Evolutionary conservation across 2,329 filamentous ascomycete genomes (phyloP), one percentile per base, ranked within the genome.

Genomic region (Aspergillus hortae): DNA sequence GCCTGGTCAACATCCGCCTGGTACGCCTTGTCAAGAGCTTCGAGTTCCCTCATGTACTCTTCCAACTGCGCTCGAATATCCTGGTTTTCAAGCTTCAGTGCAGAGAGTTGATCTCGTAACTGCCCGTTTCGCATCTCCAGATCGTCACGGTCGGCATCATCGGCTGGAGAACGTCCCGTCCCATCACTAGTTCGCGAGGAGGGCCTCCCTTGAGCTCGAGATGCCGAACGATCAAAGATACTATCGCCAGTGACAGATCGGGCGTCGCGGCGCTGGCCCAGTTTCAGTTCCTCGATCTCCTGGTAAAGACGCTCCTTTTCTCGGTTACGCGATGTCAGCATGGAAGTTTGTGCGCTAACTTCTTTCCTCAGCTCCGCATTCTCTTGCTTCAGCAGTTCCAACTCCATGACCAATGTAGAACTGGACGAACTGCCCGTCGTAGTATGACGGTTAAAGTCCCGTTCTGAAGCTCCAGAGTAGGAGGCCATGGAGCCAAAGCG

Each of bases 271-370:
- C 91, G 86, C 59, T 91, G 87, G 1, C 88, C 85, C 62, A 97
- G 84, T 73, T 97, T 99, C 56, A 99, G 79, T 56, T 96, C 92
- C 72, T 99, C 94, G 56, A 97, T 97, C 68, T 99, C 92, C 67
- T 96, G 90, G 69, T 97, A 95, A 7, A 99, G 79, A 4, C 91
- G 85, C 67, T 97, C 92, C 67, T 96, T 95, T 67, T 99, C 94
- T 23, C 91, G 88, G 65, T 96, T 96, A 21, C 94, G 83, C 33
- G 94, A 97, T 1, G 92, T 96, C 32, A 99, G 81, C 90, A 99
- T 97, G 0, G 92, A 96, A 1, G 92, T 95, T 69, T 99, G 94
- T 2, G 94, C 94, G 55, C 92, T 90, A 27, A 97, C 89, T 70
- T 97, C 92, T 49, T 92, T 88, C 48, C 92, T 85, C 30, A 99